These are phyloP conservation scores for Lentithecium fluviatile DNA, from an alignment of 495 filamentous ascomycete genomes.

Conservation along the genomic window DNA sequence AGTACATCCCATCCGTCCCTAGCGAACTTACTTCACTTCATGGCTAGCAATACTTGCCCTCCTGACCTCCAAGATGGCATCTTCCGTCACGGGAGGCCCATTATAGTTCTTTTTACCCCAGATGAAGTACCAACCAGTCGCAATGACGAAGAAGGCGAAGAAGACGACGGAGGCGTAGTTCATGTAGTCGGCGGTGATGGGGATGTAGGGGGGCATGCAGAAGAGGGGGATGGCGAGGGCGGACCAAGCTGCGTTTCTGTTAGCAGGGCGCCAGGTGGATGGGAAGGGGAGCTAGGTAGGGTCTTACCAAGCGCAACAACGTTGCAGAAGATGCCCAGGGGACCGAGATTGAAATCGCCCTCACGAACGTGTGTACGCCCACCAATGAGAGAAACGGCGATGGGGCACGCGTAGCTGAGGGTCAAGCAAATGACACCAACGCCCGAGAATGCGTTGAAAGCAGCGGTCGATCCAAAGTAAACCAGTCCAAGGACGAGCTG, in stretches of 20 bases:
- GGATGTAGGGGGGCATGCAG: slow-evolving; percentile 51
- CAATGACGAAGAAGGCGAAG: slow-evolving; percentile 57
- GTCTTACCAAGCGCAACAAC: slow-evolving; percentile 55
- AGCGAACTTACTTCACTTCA: background rate
- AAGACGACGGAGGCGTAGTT: slow-evolving; percentile 68
- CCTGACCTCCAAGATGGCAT: slow-evolving; percentile 26
- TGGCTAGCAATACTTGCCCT: slow-evolving; percentile 18
- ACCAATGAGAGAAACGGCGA: slow-evolving; percentile 55
- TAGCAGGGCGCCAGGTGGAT: background rate
- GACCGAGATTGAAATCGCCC: slow-evolving; percentile 55
- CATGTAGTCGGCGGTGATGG: slow-evolving; percentile 41
- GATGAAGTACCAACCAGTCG: slow-evolving; percentile 63
- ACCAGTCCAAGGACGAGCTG: slow-evolving; percentile 59
- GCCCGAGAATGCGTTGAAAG: slow-evolving; percentile 67
- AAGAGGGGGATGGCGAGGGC: slow-evolving; percentile 59
- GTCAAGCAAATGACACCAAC: slow-evolving; percentile 65
- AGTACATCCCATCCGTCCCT: too few relatives aligned
- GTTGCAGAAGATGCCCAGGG: slow-evolving; percentile 58
- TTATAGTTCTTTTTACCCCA: slow-evolving; percentile 69
- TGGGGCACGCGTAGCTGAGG: slow-evolving; percentile 61
- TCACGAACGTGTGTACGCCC: slow-evolving; percentile 49
- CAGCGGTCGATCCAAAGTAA: slow-evolving; percentile 62
- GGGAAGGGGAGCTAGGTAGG: background rate
- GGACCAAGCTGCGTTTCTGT: slow-evolving; percentile 53
- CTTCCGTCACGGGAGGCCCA: slow-evolving; percentile 51